Percentiles rank a stretch among this genome's conserved stretches.
Conservation (phyloP, 2,329 filamentous ascomycete genomes). For the Claviceps sp. region DNA sequence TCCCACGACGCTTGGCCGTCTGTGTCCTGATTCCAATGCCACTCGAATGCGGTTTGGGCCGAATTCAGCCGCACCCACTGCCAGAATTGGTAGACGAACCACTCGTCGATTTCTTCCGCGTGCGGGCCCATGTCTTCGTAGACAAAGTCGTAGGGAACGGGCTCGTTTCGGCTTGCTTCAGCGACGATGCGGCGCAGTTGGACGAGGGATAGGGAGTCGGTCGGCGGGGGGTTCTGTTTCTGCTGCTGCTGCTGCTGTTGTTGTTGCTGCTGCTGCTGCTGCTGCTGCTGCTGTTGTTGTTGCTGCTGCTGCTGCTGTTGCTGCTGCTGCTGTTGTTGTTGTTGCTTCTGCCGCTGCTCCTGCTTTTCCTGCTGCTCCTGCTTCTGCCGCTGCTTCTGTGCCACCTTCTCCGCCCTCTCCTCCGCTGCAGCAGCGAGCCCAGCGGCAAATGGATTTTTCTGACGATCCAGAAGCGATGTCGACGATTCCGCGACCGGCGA, state of each 20-base stretch:
- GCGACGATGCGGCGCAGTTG: conserved; percentile 62
- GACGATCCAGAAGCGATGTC: conserved; percentile 9
- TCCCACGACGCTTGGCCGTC: conserved; percentile 43
- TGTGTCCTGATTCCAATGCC: conserved; percentile 51
- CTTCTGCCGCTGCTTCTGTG: conserved; percentile 7
- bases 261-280: background rate
- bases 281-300: conserved; percentile 14
- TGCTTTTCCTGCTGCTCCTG: conserved; percentile 2
- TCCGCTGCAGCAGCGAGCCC: conserved; percentile 10
- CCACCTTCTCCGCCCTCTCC: conserved; percentile 8
- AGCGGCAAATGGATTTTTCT: conserved; percentile 15
- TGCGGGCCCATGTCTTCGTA: conserved; percentile 63
- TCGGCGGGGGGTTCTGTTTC: conserved; percentile 23
- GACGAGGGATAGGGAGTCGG: conserved; percentile 60
- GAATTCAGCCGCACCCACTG: conserved; percentile 69
- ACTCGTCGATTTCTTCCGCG: conserved; percentile 87
- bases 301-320: conserved; percentile 6
- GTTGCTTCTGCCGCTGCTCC: conserved; percentile 10
- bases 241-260: conserved; percentile 2
- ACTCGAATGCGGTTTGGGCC: conserved; percentile 64
- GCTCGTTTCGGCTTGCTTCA: conserved; percentile 57
- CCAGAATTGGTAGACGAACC: conserved; percentile 86
- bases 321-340: conserved; percentile 4
- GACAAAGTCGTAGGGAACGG: conserved; percentile 71
- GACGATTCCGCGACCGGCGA: conserved; percentile 9